Base-by-base conservation (phyloP, 2,329 filamentous ascomycete species). In the Ascochyta viciae-villosae region DNA sequence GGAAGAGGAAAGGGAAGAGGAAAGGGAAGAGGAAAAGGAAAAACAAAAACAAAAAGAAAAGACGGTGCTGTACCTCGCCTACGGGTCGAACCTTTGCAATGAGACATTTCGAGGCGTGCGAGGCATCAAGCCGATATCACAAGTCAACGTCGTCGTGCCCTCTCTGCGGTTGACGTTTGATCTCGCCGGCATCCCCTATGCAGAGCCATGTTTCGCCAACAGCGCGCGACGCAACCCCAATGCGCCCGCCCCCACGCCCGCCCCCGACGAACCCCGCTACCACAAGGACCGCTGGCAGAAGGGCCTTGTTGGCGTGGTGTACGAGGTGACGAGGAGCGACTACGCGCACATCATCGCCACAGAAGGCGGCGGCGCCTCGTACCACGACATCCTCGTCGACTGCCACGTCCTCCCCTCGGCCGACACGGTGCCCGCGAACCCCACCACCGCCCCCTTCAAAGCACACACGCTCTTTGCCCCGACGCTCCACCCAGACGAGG, bases 131-230 rank as follows among this genome's bases (percentile, higher is more conserved):
- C 95, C 95, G 0, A 68, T 98, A 13, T 92, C 91, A 35, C 85
- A 90, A 61, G 78, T 93, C 70, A 92, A 92, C 69, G 94, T 96
- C 7, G 85, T 89, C 5, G 91, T 92, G 2, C 95, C 95, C 0
- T 83, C 85, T 5, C 81, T 98, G 43, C 82, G 85, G 45, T 81
- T 99, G 48, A 90, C 88, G 6, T 97, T 99, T 74, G 89, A 95
- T 71, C 84, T 98, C 0, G 86, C 92, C 0, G 94, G 92, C 1
- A 70, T 97, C 0, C 91, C 95, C 0, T 98, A 98, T 77, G 71
- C 78, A 12, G 95, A 98, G 76, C 94, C 95, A 0, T 96, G 94
- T 75, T 97, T 98, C 74, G 92, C 92, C 54, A 96, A 96, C 68
- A 89, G 89, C 2, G 84, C 83, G 15, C 82, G 82, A 48, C 85